These are phyloP conservation scores for Lachancea waltii DNA, from an alignment of 805 yeast species.

Conservation along the genomic window DNA sequence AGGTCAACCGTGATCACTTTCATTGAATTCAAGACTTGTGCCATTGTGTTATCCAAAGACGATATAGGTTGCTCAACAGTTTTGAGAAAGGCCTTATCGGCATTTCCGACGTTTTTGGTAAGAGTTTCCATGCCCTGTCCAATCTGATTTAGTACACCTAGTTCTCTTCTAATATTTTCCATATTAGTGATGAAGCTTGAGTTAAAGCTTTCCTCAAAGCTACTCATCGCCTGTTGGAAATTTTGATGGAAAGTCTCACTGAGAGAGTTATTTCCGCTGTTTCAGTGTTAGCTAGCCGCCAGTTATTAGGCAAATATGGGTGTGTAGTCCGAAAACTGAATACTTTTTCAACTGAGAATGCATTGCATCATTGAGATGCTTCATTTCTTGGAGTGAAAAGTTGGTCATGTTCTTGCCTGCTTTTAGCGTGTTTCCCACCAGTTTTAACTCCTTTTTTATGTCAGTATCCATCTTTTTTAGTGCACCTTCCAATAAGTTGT, in stretches of 20 bases:
- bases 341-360: constrained; percentile 7
- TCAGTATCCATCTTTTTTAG: constrained; percentile 1
- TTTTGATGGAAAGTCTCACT: constrained; percentile 1
- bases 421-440: background rate
- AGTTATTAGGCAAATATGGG: background rate
- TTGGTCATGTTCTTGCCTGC: background rate
- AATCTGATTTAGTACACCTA: constrained; percentile 3
- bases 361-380: too few relatives aligned
- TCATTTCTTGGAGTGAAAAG: background rate
- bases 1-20: background rate
- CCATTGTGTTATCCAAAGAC: background rate
- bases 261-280: constrained; percentile 2
- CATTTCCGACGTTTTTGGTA: background rate
- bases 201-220: constrained; percentile 7
- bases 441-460: background rate
- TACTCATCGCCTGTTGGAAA: background rate
- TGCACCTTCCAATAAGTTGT: background rate
- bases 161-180: background rate
- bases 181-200: constrained; percentile 6
- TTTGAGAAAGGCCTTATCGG: background rate
- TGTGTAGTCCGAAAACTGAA: background rate
- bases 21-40: background rate
- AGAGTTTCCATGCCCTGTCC: background rate
- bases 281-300: constrained; percentile 1
- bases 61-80: background rate